Base-by-base conservation (phyloP, 2,329 filamentous ascomycete genomes). In the Penicillium sp. region DNA sequence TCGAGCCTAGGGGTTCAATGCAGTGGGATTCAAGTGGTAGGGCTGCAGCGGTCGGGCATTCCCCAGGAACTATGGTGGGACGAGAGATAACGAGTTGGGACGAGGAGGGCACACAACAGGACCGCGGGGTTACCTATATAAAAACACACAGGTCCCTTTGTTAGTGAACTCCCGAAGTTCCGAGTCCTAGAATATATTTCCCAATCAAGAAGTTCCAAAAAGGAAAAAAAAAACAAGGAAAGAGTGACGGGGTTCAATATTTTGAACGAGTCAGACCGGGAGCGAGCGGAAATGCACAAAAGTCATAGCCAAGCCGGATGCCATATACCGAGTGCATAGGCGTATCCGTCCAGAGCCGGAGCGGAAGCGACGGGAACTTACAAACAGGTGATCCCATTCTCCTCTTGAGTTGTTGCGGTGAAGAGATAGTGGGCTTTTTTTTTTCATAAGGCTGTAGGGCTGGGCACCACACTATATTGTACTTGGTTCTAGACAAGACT, bases 271-370 rank as follows among this genome's bases (percentile, higher is more conserved):
- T 59, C 38, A 66, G 58, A 63, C 67, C 68, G 70, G 68, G 64
- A 70, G 54, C 59, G 58, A 64, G 62, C 65, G 64, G 64, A 66
- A 62, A 63, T 58, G 58, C 45, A 58, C 50, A 61, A 53, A 56
- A 61, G 36, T 31, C 43, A 57, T 62, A 58, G 67, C 62, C 61
- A 66, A 58, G 57, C 60, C 65, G 68, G 60, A 68, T 65, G 68
- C 63, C 39, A 61, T 65, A 38, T n/a, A 55, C 53, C 33, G 42
- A 57, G 15, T 58, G n/a, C 56, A 41, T 55, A 42, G n/a, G 52
- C 62, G n/a, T 38, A 67, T 69, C 66, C 66, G 66, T 56, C 55
- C 52, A 43, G 31, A 59, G 64, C 66, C 63, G 63, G 59, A 60
- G 51, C 60, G 65, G 62, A 65, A 66, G 44, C 45, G 44, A 57